Conservation (phyloP, 2,329 filamentous ascomycete species). For the Hortaea sp. region DNA sequence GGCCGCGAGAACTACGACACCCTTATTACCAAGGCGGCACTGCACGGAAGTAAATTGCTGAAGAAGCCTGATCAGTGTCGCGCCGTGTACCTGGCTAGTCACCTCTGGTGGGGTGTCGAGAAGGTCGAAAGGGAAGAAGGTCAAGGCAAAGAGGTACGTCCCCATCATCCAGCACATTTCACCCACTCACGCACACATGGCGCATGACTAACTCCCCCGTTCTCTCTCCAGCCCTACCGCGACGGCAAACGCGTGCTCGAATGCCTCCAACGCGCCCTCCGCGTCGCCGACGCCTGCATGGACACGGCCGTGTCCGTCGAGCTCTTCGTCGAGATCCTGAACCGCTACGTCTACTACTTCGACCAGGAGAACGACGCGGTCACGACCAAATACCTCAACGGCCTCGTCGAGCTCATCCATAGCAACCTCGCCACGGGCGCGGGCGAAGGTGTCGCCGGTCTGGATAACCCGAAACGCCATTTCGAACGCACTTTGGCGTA, state of each 20-base stretch:
- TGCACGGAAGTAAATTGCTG: conserved; percentile 91
- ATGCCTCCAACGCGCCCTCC: conserved; percentile 85
- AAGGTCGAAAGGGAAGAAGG: conserved; percentile 54
- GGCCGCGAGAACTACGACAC: conserved; percentile 98
- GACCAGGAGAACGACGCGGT: conserved; percentile 98
- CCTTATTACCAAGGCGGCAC: conserved; percentile 90
- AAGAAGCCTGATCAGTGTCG: conserved; percentile 98
- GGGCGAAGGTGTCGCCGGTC: conserved; percentile 60
- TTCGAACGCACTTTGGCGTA: conserved; percentile 93
- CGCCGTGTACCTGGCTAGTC: conserved; percentile 90
- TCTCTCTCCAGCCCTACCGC: conserved; percentile 67
- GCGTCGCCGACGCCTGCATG: conserved; percentile 98
- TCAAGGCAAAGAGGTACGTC: conserved; percentile 6
- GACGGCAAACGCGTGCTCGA: conserved; percentile 96
- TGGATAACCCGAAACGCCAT: conserved; percentile 86
- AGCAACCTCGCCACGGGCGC: conserved; percentile 77
- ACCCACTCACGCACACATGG: background rate
- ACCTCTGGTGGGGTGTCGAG: conserved; percentile 95
- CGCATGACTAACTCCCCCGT: too few relatives aligned
- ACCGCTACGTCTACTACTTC: conserved; percentile 98
- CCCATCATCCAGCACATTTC: background rate
- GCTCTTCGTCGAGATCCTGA: conserved; percentile 95
- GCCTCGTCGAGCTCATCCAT: conserved; percentile 94
- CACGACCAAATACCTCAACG: conserved; percentile 95
- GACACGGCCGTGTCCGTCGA: conserved; percentile 95